These are phyloP conservation scores for Diaporthe sp. DNA, from an alignment of 2,329 filamentous ascomycete species.

Conservation along the genomic window DNA sequence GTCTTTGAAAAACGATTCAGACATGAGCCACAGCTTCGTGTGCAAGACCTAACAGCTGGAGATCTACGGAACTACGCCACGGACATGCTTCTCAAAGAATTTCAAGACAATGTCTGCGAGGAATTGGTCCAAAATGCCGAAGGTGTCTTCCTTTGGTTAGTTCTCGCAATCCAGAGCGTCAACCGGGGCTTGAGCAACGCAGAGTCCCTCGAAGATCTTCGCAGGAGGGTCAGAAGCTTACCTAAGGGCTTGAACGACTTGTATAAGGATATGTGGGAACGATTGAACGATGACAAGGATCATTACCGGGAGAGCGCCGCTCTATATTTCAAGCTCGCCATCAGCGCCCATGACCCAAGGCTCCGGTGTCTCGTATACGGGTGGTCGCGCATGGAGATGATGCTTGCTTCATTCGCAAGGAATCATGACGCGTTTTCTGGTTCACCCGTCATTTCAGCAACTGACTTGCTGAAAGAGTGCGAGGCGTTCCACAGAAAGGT, in stretches of 20 bases:
- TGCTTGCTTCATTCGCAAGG: neutral
- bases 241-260: neutral
- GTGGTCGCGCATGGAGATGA: neutral
- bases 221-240: neutral
- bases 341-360: neutral
- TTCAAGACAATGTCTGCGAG: rapidly evolving
- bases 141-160: constrained; percentile 11
- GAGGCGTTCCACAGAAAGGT: neutral
- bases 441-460: neutral
- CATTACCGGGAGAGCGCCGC: neutral
- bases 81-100: neutral
- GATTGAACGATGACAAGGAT: neutral
- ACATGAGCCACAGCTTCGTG: neutral
- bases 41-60: neutral
- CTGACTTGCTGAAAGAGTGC: neutral
- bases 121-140: neutral
- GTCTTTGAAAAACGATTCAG: neutral
- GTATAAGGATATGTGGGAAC: constrained; percentile 20
- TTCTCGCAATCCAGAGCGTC: neutral
- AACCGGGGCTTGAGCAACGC: neutral
- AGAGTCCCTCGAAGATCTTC: neutral
- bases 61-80: neutral
- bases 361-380: neutral
- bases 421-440: neutral
- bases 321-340: neutral